Base-by-base conservation (phyloP, 306 rosid genomes). In the Oemleria cerasiformis region DNA sequence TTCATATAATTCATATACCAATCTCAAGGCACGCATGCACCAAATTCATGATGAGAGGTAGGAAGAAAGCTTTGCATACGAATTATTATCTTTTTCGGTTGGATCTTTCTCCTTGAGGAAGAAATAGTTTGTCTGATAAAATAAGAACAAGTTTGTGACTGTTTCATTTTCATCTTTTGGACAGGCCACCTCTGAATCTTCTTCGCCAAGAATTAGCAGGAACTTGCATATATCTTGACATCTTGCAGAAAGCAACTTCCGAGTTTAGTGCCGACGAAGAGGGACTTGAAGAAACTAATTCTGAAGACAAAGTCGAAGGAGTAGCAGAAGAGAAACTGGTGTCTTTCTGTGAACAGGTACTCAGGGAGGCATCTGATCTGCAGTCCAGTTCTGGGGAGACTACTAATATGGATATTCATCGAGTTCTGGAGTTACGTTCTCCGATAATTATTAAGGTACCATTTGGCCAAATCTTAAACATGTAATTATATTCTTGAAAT, bases 111-210 rank as follows among this genome's bases (percentile, higher is more conserved):
- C 38, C 34, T 58, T 62, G 61, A 34, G 73, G 40, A 70, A 75
- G 43, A 59, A 49, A 16, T 34, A 15, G 19, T 59, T 58, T 59
- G 13, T 59, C n/a, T 38, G 43, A 34, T 16, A 59, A 15, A 34
- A 14, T 3, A 76, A 65, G 54, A 68, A 77, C 58, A 45, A 65
- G 45, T n/a, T 67, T 70, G 16, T 54, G 75, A 64, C 50, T 40
- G 58, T 57, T 44, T 73, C 71, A 66, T 83, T 57, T 44, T 73
- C 71, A 66, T 83, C 57, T 60, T 49, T 79, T 89, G 80, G 76
- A 72, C 88, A 95, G 99, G 96, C 96, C 99, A 66, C 99, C 99
- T 58, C 60, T 88, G 84, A 95, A 95, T 83, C 96, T 95, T 88
- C 85, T 91, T 65, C 92, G 99, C 73, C 99, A 95, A 85, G 99